Evolutionary conservation across 2,329 filamentous ascomycete species (phyloP), one percentile per base, ranked within the genome.

Genomic region (Plenodomus biglobosus): DNA sequence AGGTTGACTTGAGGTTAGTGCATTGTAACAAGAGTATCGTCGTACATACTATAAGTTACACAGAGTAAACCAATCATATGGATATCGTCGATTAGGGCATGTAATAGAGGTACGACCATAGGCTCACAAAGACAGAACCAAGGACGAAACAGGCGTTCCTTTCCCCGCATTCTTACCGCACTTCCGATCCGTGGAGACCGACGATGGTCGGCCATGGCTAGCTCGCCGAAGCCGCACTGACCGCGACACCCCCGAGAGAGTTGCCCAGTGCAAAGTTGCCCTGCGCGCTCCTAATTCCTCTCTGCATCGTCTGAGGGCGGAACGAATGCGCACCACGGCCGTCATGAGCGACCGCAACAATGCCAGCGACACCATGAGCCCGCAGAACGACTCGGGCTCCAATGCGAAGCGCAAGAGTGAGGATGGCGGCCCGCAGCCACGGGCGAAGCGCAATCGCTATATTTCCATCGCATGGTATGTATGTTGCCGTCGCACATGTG

Each of bases 391-490:
- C 13, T 40, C 53, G 32, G 42, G 46, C 44, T 53, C 50, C 46
- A 51, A 52, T 37, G 39, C 54, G 44, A 78, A 78, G 68, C 71
- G 76, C 34, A 78, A 76, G 63, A 69, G 62, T 60, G 74, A 75
- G 19, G 75, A 78, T 44, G 68, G 67, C 39, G 56, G 58, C 35
- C 59, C 74, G 15, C 78, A 79, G 46, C 77, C 76, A 57, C 77
- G 82, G 57, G 76, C 82, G 57, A 85, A 85, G 75, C 78, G 83
- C 66, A 85, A 85, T 73, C 79, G 83, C 57, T 86, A 86, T 69
- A 85, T 85, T 57, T 85, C 82, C 21, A 85, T 86, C 58, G 83
- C 83, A 42, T 86, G 83, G 81, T 84, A 75, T 65, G 81, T 84
- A 75, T 65, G 76, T 50, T 53, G 19, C 34, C 18, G 19, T 11